Evolutionary conservation across 2,329 filamentous ascomycete genomes (phyloP).

Genomic region (Simplicillium sp.): DNA sequence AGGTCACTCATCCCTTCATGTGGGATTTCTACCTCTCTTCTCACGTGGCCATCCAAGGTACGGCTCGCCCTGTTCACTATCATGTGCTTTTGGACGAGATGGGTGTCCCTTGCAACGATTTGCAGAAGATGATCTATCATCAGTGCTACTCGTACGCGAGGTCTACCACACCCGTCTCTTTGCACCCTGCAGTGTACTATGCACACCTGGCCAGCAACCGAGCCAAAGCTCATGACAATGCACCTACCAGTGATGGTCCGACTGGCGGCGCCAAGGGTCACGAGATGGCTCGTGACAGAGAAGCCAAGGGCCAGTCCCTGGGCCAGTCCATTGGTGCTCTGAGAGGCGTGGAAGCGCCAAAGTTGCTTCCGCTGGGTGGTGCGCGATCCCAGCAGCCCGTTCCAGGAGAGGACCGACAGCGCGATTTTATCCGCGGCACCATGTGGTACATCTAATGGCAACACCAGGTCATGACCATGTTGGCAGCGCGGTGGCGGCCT

Average conservation of each 20-base stretch:
- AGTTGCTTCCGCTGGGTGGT: slow-evolving; percentile 21
- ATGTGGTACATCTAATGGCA: slow-evolving; percentile 33
- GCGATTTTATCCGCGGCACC: slow-evolving; percentile 25
- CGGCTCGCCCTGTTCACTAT: slow-evolving; percentile 86
- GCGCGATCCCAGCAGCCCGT: slow-evolving; percentile 11
- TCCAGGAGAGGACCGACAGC: slow-evolving; percentile 20
- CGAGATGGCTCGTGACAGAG: slow-evolving; percentile 25
- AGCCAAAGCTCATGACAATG: slow-evolving; percentile 62
- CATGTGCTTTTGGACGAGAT: slow-evolving; percentile 81
- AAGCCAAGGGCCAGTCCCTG: slow-evolving; percentile 32
- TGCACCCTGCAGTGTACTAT: slow-evolving; percentile 90
- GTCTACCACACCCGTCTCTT: slow-evolving; percentile 84
- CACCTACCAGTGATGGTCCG: slow-evolving; percentile 34
- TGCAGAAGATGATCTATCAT: slow-evolving; percentile 87
- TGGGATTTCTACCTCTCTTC: slow-evolving; percentile 71
- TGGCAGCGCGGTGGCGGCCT: not conserved
- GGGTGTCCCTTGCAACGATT: slow-evolving; percentile 51
- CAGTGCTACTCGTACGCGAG: slow-evolving; percentile 91
- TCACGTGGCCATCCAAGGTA: slow-evolving; percentile 78
- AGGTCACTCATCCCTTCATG: slow-evolving; percentile 84
- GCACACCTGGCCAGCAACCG: slow-evolving; percentile 82
- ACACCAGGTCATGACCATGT: not conserved
- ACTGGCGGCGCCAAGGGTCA: slow-evolving; percentile 32
- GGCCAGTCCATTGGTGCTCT: slow-evolving; percentile 17
- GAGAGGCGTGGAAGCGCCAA: slow-evolving; percentile 16